phyloP scores from a whole-genome alignment of 495 filamentous ascomycete species.

The Chaetomidium leptoderma region DNA sequence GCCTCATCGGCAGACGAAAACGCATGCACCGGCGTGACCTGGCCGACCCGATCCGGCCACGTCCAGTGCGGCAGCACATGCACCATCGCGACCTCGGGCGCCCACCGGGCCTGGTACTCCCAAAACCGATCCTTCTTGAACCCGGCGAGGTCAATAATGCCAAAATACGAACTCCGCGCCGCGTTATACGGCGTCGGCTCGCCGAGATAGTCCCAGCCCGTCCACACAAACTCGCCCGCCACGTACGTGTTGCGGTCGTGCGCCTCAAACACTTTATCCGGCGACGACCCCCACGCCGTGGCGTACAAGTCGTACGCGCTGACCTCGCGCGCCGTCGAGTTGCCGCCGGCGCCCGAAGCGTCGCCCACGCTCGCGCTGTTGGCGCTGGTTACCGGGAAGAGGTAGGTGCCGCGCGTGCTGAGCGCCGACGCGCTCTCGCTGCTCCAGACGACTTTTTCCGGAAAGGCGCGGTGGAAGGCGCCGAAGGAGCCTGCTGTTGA shows the following conservation, averaged over 20 bases:
- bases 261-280: conserved; percentile 45
- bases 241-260: conserved; percentile 45
- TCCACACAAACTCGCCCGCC: conserved; percentile 50
- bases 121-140: conserved; percentile 50
- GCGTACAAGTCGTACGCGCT: conserved; percentile 48
- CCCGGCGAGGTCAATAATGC: conserved; percentile 49
- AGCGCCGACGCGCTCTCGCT: conserved; percentile 42
- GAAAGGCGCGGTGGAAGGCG: conserved; percentile 38
- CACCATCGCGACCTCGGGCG: conserved; percentile 36
- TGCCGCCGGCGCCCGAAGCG: background rate
- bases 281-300: conserved; percentile 38
- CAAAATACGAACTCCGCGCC: conserved; percentile 46
- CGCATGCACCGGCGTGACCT: conserved; percentile 49
- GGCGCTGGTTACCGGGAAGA: conserved; percentile 45
- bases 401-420: conserved; percentile 45
- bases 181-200: conserved; percentile 46
- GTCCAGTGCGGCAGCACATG: conserved; percentile 52
- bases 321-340: conserved; percentile 30
- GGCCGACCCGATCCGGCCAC: conserved; percentile 41
- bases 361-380: conserved; percentile 28
- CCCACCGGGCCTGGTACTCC: conserved; percentile 47
- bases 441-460: conserved; percentile 43
- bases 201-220: conserved; percentile 49
- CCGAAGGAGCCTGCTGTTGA: background rate
- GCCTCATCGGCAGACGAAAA: conserved; percentile 46